Percentiles rank a stretch among this genome's conserved stretches.
Evolutionary conservation across 2,329 filamentous ascomycete genomes (phyloP).

Genomic region (Fusarium circinatum): DNA sequence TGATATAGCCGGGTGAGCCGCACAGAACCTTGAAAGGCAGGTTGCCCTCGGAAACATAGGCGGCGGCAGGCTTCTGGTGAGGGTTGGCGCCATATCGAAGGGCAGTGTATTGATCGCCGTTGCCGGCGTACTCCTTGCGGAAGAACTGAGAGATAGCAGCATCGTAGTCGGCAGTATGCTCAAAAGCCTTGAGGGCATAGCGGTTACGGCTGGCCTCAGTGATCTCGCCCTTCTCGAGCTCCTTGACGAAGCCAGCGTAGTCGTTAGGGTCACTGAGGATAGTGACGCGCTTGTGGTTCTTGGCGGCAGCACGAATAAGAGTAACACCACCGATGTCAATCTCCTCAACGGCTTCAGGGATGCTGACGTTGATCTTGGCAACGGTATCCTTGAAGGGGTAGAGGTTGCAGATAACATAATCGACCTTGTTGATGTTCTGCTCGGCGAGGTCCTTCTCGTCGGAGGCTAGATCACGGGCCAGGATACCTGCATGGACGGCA

Average conservation of each 20-base stretch:
- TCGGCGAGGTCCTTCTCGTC: slow-evolving; percentile 97
- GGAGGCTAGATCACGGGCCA: slow-evolving; percentile 91
- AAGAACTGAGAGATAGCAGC: slow-evolving; percentile 95
- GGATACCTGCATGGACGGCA: slow-evolving; percentile 88
- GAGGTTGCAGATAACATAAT: slow-evolving; percentile 97
- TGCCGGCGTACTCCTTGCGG: slow-evolving; percentile 92
- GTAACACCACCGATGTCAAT: slow-evolving; percentile 99
- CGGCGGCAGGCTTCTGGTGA: slow-evolving; percentile 95
- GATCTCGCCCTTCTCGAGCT: slow-evolving; percentile 88
- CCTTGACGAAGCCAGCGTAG: slow-evolving; percentile 92
- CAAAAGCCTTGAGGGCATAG: slow-evolving; percentile 97
- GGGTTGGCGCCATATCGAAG: slow-evolving; percentile 97
- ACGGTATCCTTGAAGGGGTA: slow-evolving; percentile 99
- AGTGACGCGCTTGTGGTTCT: slow-evolving; percentile 96
- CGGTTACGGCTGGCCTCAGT: slow-evolving; percentile 84
- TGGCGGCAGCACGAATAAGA: slow-evolving; percentile 93
- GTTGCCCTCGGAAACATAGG: slow-evolving; percentile 76
- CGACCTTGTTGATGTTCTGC: slow-evolving; percentile 94
- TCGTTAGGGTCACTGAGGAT: slow-evolving; percentile 94
- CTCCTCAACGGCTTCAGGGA: slow-evolving; percentile 96
- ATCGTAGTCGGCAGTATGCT: slow-evolving; percentile 98
- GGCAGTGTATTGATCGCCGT: slow-evolving; percentile 83
- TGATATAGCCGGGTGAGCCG: slow-evolving; percentile 95
- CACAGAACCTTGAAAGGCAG: slow-evolving; percentile 95
- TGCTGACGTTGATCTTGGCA: slow-evolving; percentile 95